A percentile compares a stretch with the other conserved stretches of the same genome.
These are phyloP conservation scores for Podosphaera fusca DNA, from an alignment of 2,329 filamentous ascomycete species.

Conservation along the genomic window DNA sequence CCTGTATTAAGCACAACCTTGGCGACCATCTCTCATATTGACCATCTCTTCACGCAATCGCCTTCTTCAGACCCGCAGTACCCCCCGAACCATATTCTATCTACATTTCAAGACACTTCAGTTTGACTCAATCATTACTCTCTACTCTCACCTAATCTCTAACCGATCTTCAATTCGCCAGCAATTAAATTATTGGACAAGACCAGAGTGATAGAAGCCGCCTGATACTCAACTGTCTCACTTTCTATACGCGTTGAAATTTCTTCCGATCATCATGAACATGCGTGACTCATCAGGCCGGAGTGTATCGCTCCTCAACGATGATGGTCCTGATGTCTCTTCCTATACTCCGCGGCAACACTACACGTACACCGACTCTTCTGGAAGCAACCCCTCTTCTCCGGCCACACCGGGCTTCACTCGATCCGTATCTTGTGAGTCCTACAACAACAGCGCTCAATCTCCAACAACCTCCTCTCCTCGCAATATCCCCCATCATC, in stretches of 20 bases:
- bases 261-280: conserved; percentile 21
- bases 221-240: no score
- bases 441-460: conserved; percentile 28
- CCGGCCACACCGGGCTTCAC: conserved; percentile 26
- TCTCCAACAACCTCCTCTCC: conserved; percentile 29
- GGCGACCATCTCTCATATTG: no score
- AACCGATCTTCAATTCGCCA: no score
- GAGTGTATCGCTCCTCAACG: conserved; percentile 35
- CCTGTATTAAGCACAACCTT: no score
- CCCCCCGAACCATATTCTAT: no score
- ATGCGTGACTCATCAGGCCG: conserved; percentile 32
- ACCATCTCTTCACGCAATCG: no score
- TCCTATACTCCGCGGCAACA: conserved; percentile 3
- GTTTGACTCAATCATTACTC: no score
- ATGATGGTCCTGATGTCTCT: conserved; percentile 18
- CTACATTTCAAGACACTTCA: no score
- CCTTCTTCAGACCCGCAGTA: no score
- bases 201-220: no score
- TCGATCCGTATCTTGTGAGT: conserved; percentile 38
- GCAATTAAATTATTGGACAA: no score
- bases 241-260: conserved; percentile 36
- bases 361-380: conserved; percentile 17
- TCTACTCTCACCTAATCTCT: no score
- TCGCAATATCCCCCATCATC: conserved; percentile 19
- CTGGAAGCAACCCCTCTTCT: conserved; percentile 16